These are phyloP conservation scores for Daedaleopsis sinensis DNA, from an alignment of 768 basidiomycete species.

Conservation along the genomic window DNA sequence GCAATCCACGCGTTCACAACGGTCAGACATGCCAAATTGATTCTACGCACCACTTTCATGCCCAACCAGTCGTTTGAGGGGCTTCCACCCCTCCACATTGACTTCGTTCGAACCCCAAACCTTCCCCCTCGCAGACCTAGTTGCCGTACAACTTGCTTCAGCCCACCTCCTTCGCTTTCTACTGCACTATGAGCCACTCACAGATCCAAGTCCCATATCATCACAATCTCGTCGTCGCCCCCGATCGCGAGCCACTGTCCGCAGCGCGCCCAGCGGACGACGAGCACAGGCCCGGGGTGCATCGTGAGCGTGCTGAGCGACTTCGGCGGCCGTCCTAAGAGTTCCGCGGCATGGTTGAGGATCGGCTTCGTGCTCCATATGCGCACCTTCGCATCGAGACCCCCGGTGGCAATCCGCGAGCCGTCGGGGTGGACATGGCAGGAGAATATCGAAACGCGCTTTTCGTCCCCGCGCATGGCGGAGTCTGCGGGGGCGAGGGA, in stretches of 20 bases:
- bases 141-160: constrained; percentile 10
- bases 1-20: background rate
- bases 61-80: constrained; percentile 86
- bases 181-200: constrained; percentile 47
- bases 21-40: constrained; percentile 6
- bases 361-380: constrained; percentile 98
- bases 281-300: constrained; percentile 92
- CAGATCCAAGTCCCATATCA: constrained; percentile 98
- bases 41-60: constrained; percentile 83
- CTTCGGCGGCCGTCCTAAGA: constrained; percentile 76
- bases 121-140: constrained; percentile 77
- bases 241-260: constrained; percentile 95
- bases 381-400: constrained; percentile 92
- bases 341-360: constrained; percentile 69
- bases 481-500: constrained; percentile 33
- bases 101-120: constrained; percentile 95
- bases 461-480: constrained; percentile 65
- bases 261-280: constrained; percentile 91
- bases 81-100: constrained; percentile 98
- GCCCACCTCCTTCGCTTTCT: constrained; percentile 4
- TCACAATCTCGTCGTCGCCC: constrained; percentile 92
- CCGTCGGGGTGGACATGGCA: constrained; percentile 95
- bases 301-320: constrained; percentile 88
- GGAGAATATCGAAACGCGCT: constrained; percentile 86
- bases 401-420: constrained; percentile 95